These are phyloP conservation scores for Penicillium longicatenatum DNA, from an alignment of 495 filamentous ascomycete genomes.

Conservation along the genomic window DNA sequence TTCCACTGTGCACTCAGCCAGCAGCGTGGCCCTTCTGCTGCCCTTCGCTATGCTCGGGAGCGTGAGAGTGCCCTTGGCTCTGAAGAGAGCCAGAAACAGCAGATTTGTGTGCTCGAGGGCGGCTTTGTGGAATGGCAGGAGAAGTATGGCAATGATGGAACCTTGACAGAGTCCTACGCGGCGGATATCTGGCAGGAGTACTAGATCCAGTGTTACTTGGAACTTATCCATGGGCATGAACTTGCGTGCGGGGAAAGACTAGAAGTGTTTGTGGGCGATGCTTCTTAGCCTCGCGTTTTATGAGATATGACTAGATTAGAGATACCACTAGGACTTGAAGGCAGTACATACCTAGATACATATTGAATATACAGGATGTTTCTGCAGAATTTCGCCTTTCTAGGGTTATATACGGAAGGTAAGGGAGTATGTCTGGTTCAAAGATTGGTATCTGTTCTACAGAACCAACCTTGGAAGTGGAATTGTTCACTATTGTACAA, in stretches of 20 bases:
- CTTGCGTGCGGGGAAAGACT: not conserved
- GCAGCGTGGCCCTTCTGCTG: slow-evolving; percentile 62
- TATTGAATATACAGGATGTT: not conserved
- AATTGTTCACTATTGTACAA: not conserved
- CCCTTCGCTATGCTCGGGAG: slow-evolving; percentile 46
- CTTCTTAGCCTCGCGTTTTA: slow-evolving; percentile 12
- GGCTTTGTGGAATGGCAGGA: slow-evolving; percentile 95
- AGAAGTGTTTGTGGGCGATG: not conserved
- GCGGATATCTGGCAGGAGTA: slow-evolving; percentile 83
- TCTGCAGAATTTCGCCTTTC: not conserved
- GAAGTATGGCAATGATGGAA: slow-evolving; percentile 72
- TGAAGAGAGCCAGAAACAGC: slow-evolving; percentile 54
- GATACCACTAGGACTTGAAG: slow-evolving; percentile 15
- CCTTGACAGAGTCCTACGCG: slow-evolving; percentile 81
- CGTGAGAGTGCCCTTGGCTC: slow-evolving; percentile 36
- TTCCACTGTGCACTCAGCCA: slow-evolving; percentile 97
- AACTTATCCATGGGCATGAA: not conserved
- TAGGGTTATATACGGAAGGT: not conserved
- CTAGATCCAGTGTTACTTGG: slow-evolving; percentile 15
- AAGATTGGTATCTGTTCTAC: not conserved
- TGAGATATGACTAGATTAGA: slow-evolving; percentile 18
- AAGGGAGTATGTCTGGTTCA: too few species aligned
- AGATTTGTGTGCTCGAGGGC: slow-evolving; percentile 78
- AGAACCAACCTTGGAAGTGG: not conserved
- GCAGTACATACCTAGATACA: not conserved